Evolutionary conservation across 768 basidiomycete species (phyloP), one percentile per base, ranked within the genome.

Genomic region (Podaxis sp.): DNA sequence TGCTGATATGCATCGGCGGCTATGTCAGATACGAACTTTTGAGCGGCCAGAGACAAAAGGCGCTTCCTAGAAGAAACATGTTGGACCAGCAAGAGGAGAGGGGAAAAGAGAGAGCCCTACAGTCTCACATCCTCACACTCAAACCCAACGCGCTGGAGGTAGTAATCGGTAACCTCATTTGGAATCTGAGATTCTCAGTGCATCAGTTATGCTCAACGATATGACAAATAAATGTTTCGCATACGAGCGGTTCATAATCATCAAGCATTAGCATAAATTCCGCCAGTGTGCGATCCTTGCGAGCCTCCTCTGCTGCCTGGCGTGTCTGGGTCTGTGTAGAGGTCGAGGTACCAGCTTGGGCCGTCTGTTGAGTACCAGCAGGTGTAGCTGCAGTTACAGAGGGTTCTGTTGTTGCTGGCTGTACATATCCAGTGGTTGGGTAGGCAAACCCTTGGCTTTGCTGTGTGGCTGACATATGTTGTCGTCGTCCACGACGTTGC

Each of bases 1-100:
- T 98, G 96, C 71, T 98, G 95, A 76, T 93, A 98, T 9, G 97
- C 95, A 73, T 99, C 97, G 2, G 92, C 86, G 2, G 96, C 91
- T 59, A 99, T 96, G 71, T 98, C 96, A 6, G 95, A 93, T 49
- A 98, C 89, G 72, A 99, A 98, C 71, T 98, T 98, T 71, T 99
- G 97, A 0, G 97, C 94, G 2, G 97, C 96, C 12, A 98, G 83
- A 0, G 96, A 95, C 25, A 99, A 80, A 17, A 99, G 85, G 2
- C 96, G 91, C 78, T 97, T 98, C 61, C 96, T 97, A 72, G 55
- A 43, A 50, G 25, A 36, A 54, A 47, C 22, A 8, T 63, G 12
- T 27, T 13, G 37, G 17, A 41, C 19, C 55, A 38, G 47, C 59
- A 55, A 53, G 46, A 46, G 24, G 2, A 62, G 22, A 51, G 25